These are phyloP conservation scores for Ceratobasidium sp. DNA, from an alignment of 1,284 basidiomycete species.

Conservation along the genomic window DNA sequence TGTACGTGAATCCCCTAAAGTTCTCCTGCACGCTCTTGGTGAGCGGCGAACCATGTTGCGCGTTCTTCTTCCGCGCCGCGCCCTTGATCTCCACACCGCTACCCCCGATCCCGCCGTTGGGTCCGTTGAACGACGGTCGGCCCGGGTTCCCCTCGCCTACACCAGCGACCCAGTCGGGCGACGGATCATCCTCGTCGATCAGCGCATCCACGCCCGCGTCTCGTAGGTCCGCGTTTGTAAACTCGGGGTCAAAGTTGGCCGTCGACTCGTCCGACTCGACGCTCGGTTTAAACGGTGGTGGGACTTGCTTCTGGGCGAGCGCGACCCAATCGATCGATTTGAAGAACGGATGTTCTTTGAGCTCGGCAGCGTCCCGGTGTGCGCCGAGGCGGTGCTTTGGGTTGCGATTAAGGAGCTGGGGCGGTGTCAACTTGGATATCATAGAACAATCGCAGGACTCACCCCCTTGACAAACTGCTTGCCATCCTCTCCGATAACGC, in stretches of 20 bases:
- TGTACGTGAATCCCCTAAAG: conserved; percentile 92
- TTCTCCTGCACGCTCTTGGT: conserved; percentile 94
- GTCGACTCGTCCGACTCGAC: conserved; percentile 99
- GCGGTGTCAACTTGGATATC: conserved; percentile 14
- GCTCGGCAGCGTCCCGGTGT: conserved; percentile 89
- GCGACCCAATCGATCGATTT: conserved; percentile 90
- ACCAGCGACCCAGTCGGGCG: conserved; percentile 71
- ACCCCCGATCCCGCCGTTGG: conserved; percentile 30
- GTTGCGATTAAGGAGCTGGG: conserved; percentile 96
- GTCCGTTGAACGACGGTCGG: conserved; percentile 42
- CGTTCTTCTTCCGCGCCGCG: conserved; percentile 61
- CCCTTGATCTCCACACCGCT: conserved; percentile 48
- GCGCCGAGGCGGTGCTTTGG: conserved; percentile 97
- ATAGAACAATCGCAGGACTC: conserved; percentile 59
- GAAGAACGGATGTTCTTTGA: conserved; percentile 98
- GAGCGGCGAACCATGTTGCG: conserved; percentile 71
- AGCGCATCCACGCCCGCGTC: conserved; percentile 74
- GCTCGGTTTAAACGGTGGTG: conserved; percentile 97
- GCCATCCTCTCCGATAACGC: conserved; percentile 96
- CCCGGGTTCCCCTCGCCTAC: conserved; percentile 55
- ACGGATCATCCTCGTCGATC: conserved; percentile 80
- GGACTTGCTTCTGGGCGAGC: conserved; percentile 89
- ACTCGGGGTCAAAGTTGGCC: conserved; percentile 98
- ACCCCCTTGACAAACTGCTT: conserved; percentile 99
- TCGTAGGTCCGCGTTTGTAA: conserved; percentile 88